phyloP scores from a whole-genome alignment of 108 stramenopile species.

The Thalassiosira profunda region DNA sequence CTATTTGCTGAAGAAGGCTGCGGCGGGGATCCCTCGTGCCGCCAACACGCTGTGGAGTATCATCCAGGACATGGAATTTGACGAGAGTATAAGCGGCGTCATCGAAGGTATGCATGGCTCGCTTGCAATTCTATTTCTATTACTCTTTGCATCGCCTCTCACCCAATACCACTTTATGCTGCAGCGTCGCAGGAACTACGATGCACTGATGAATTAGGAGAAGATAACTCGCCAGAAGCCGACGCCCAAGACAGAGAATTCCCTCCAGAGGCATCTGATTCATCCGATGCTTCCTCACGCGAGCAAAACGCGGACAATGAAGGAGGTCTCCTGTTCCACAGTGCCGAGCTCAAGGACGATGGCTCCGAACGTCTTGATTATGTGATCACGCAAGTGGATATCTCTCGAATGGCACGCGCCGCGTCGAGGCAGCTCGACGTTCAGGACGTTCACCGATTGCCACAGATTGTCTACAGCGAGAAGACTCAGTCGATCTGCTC shows the following conservation, averaged over 20 bases:
- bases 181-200: constrained; percentile 1
- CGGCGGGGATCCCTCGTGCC: neutral
- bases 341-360: constrained; percentile 1
- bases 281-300: neutral
- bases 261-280: neutral
- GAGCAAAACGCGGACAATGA: neutral
- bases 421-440: constrained; percentile 76
- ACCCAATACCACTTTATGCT: too few relatives aligned
- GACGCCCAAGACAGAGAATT: neutral
- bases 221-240: neutral
- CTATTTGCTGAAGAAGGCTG: neutral
- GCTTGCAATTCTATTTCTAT: neutral
- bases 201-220: neutral
- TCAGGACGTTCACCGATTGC: constrained; percentile 61
- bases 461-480: constrained; percentile 62
- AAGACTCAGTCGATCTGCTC: constrained; percentile 17
- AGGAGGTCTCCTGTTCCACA: neutral
- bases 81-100: neutral
- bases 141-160: neutral
- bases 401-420: constrained; percentile 74
- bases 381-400: constrained; percentile 81
- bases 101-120: neutral
- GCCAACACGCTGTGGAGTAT: neutral
- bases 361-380: constrained; percentile 63
- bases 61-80: neutral